phyloP scores from a whole-genome alignment of 768 basidiomycete genomes.

The Pholiota conissans region DNA sequence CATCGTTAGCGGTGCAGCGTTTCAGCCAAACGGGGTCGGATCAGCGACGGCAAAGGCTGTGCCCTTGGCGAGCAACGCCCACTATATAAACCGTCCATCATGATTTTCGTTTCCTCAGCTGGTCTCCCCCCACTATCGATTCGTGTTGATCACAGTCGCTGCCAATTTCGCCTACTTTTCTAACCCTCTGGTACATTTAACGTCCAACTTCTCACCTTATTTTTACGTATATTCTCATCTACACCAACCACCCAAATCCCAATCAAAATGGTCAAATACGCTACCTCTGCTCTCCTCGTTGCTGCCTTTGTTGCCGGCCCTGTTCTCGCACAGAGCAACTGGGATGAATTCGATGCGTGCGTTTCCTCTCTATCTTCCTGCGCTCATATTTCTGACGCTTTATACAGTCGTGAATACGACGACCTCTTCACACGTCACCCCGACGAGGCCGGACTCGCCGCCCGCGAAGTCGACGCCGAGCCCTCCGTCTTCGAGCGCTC shows the following conservation, averaged over 20 bases:
- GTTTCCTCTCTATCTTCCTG: not conserved
- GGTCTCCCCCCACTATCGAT: constrained; percentile 18
- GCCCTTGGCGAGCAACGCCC: not conserved
- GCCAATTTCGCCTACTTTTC: not conserved
- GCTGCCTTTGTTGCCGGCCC: constrained; percentile 16
- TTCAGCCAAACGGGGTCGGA: not conserved
- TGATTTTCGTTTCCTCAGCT: constrained; percentile 14
- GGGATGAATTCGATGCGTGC: constrained; percentile 16
- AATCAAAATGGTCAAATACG: constrained; percentile 18
- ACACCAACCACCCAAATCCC: not conserved
- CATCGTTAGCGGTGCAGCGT: not conserved
- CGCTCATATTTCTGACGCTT: not conserved
- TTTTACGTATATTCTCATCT: not conserved
- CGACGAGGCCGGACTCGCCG: constrained; percentile 13
- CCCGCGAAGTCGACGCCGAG: constrained; percentile 7
- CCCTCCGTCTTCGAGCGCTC: not conserved
- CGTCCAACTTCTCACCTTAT: not conserved
- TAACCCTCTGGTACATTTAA: not conserved
- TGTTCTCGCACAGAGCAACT: constrained; percentile 13
- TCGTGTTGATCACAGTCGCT: constrained; percentile 17
- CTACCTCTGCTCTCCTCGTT: constrained; percentile 9
- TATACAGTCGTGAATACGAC: constrained; percentile 14
- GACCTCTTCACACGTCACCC: constrained; percentile 12
- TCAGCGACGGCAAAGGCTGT: constrained; percentile 2
- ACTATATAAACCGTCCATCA: constrained; percentile 3